Conservation (phyloP, 2,329 filamentous ascomycete genomes). For the Harringtonia lauricola region DNA sequence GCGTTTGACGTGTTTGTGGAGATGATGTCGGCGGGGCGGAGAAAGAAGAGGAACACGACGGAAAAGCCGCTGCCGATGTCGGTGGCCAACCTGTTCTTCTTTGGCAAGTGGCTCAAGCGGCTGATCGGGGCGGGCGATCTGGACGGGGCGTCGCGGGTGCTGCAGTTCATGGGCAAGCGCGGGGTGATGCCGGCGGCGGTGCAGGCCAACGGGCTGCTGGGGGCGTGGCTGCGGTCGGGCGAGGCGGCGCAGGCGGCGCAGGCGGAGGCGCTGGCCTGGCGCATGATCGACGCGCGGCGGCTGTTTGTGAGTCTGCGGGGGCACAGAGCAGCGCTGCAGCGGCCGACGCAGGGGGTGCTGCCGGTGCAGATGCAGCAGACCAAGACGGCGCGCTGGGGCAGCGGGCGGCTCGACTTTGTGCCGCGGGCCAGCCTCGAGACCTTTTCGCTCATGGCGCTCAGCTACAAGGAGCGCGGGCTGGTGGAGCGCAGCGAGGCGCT, state of each 20-base stretch:
- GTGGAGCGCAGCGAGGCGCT: conserved; percentile 47
- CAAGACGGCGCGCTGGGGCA: conserved; percentile 1
- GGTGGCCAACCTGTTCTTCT: conserved; percentile 66
- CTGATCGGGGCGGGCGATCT: conserved; percentile 63
- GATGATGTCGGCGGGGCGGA: conserved; percentile 59
- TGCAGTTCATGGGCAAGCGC: conserved; percentile 63
- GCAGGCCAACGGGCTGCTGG: conserved; percentile 74
- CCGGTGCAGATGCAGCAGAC: conserved; percentile 5
- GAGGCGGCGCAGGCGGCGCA: conserved; percentile 40
- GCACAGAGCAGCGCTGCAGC: conserved; percentile 16
- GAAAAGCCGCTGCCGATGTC: conserved; percentile 29
- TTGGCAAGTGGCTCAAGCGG: conserved; percentile 80
- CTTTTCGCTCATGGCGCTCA: conserved; percentile 62
- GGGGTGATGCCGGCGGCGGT: conserved; percentile 58
- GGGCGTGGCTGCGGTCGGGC: conserved; percentile 61
- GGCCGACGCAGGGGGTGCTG: conserved; percentile 18
- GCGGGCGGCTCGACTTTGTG: conserved; percentile 14
- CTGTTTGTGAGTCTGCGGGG: conserved; percentile 45
- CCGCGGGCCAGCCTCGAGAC: conserved; percentile 64
- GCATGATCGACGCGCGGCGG: conserved; percentile 62
- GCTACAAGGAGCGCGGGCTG: conserved; percentile 54
- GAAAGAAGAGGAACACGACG: conserved; percentile 10
- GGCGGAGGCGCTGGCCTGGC: conserved; percentile 61
- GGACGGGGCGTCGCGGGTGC: conserved; percentile 59
- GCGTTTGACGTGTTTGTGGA: conserved; percentile 74